Percentiles rank a stretch among this genome's conserved stretches.
phyloP scores from a whole-genome alignment of 1,139 yeast genomes.

The Waltiozyma sp. region DNA sequence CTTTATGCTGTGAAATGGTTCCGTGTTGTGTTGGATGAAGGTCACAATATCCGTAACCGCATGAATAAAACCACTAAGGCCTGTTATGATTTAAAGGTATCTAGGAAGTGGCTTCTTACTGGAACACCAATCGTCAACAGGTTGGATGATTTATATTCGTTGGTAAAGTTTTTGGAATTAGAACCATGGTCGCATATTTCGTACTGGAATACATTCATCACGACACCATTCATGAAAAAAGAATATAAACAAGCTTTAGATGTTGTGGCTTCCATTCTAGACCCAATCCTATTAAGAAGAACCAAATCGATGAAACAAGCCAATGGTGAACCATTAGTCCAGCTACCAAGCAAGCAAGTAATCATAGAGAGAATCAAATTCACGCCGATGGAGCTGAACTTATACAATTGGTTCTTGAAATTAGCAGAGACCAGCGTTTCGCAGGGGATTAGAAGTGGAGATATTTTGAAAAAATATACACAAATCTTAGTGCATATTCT shows the following conservation, averaged over 20 bases:
- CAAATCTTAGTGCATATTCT: slow-evolving; percentile 76
- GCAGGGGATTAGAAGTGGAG: slow-evolving; percentile 54
- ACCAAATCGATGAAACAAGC: slow-evolving; percentile 73
- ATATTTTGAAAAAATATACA: slow-evolving; percentile 62
- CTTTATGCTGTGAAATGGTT: slow-evolving; percentile 60
- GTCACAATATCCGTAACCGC: slow-evolving; percentile 80
- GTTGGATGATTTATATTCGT: slow-evolving; percentile 74
- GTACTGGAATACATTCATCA: slow-evolving; percentile 83
- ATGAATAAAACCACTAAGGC: slow-evolving; percentile 76
- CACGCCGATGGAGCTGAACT: slow-evolving; percentile 49
- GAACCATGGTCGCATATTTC: slow-evolving; percentile 88
- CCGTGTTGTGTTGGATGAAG: slow-evolving; percentile 82
- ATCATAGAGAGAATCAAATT: slow-evolving; percentile 57
- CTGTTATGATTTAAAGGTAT: slow-evolving; percentile 50
- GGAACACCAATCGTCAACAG: slow-evolving; percentile 93
- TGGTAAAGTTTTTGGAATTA: slow-evolving; percentile 61
- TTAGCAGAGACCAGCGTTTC: slow-evolving; percentile 59
- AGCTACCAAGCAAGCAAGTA: slow-evolving; percentile 68
- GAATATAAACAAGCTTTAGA: slow-evolving; percentile 63
- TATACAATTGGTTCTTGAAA: slow-evolving; percentile 63
- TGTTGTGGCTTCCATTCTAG: slow-evolving; percentile 74
- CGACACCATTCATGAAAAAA: slow-evolving; percentile 73
- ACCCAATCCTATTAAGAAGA: slow-evolving; percentile 74
- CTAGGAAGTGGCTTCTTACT: slow-evolving; percentile 76
- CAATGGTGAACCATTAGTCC: slow-evolving; percentile 71